These are phyloP conservation scores for Ceratocystis cacaofunesta DNA, from an alignment of 2,329 filamentous ascomycete species.

Conservation along the genomic window DNA sequence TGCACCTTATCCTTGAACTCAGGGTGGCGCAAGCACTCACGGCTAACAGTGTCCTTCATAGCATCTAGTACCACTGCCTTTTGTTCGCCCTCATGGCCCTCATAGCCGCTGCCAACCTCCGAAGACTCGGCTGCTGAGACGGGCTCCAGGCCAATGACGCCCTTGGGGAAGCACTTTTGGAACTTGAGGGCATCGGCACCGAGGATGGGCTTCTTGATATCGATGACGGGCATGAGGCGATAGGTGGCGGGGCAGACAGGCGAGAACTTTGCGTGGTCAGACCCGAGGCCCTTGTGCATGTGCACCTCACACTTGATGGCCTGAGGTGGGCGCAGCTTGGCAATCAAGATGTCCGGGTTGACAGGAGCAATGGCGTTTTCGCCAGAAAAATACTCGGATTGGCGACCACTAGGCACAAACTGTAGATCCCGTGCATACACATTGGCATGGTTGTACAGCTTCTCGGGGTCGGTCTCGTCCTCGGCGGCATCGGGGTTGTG, in stretches of 20 bases:
- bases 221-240: constrained; percentile 75
- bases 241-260: constrained; percentile 92
- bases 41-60: constrained; percentile 88
- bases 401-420: constrained; percentile 62
- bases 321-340: constrained; percentile 85
- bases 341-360: constrained; percentile 85
- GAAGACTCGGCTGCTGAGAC: constrained; percentile 53
- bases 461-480: constrained; percentile 63
- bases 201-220: constrained; percentile 68
- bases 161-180: constrained; percentile 70
- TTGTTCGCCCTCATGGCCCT: constrained; percentile 59
- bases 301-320: constrained; percentile 76
- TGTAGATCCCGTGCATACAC: constrained; percentile 65
- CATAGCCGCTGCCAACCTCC: constrained; percentile 46
- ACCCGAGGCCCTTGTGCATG: constrained; percentile 85
- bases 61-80: constrained; percentile 80
- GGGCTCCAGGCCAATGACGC: constrained; percentile 68
- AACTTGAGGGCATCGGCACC: constrained; percentile 84
- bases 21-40: constrained; percentile 77
- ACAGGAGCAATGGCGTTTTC: constrained; percentile 56
- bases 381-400: constrained; percentile 53
- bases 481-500: constrained; percentile 58
- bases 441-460: constrained; percentile 74
- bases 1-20: constrained; percentile 95
- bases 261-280: constrained; percentile 93